Conservation (phyloP, 345 rosid genomes). For the Durio zibethinus region DNA sequence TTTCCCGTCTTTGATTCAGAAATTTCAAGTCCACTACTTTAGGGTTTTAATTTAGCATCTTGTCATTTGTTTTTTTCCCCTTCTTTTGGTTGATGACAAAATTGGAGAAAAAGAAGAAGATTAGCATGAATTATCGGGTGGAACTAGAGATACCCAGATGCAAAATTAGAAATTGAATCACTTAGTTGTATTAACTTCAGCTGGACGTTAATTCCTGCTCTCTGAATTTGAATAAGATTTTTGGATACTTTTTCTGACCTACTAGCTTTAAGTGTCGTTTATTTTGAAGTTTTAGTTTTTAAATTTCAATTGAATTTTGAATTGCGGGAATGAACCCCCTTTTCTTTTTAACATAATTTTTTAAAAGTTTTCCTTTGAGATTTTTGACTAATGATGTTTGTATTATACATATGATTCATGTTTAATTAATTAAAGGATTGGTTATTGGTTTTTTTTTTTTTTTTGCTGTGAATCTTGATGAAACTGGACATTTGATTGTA, state of each 20-base stretch:
- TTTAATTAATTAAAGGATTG: not conserved
- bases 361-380: not conserved
- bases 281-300: not conserved
- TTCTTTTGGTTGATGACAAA: constrained; percentile 16
- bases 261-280: not conserved
- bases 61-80: not conserved
- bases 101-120: not conserved
- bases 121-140: constrained; percentile 1
- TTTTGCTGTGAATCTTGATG: not conserved
- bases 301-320: not conserved
- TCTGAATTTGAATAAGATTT: not conserved
- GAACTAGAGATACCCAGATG: constrained; percentile 5
- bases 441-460: not conserved
- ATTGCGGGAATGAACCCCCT: not conserved
- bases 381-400: not conserved
- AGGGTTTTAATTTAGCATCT: constrained; percentile 6
- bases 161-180: not conserved
- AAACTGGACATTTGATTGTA: not conserved
- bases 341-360: not conserved
- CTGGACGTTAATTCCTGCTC: not conserved
- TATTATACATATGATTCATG: not conserved
- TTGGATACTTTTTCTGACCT: not conserved
- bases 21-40: not conserved
- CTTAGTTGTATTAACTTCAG: not conserved
- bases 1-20: not conserved